These are phyloP conservation scores for Linanthus parryae DNA, from an alignment of 148 eudicot species.

Conservation along the genomic window DNA sequence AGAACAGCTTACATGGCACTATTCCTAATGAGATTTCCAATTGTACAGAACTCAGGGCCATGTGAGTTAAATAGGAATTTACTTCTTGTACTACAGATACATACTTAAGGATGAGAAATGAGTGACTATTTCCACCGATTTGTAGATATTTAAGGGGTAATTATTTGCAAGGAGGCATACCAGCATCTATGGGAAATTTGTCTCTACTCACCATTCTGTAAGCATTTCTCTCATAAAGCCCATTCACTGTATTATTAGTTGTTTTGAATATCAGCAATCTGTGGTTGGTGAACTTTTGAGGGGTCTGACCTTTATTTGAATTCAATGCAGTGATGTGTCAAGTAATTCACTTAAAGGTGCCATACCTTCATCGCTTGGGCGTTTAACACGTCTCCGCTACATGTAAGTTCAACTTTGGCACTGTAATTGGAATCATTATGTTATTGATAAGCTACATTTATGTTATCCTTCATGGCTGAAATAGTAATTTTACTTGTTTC, in stretches of 20 bases:
- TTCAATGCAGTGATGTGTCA: constrained; percentile 67
- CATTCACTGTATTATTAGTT: no score
- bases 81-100: no score
- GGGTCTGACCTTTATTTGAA: background rate
- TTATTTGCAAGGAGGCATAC: constrained; percentile 95
- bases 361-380: constrained; percentile 88
- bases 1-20: constrained; percentile 80
- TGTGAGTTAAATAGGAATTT: no score
- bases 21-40: constrained; percentile 77
- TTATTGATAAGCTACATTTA: background rate
- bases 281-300: background rate
- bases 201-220: constrained; percentile 73
- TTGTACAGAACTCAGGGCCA: constrained; percentile 83
- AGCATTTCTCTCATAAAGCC: constrained; percentile 9
- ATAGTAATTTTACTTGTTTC: constrained; percentile 12
- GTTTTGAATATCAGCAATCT: background rate
- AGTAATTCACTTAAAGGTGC: constrained; percentile 85
- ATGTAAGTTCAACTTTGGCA: constrained; percentile 42
- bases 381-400: constrained; percentile 56
- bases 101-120: no score
- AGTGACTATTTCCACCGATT: no score
- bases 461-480: background rate
- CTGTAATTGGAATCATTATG: background rate
- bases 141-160: constrained; percentile 83
- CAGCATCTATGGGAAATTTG: constrained; percentile 81